Percentiles rank a stretch among this genome's conserved stretches.
Evolutionary conservation across 352 stramenopile species (phyloP).

Genomic region (Pythium volutum): DNA sequence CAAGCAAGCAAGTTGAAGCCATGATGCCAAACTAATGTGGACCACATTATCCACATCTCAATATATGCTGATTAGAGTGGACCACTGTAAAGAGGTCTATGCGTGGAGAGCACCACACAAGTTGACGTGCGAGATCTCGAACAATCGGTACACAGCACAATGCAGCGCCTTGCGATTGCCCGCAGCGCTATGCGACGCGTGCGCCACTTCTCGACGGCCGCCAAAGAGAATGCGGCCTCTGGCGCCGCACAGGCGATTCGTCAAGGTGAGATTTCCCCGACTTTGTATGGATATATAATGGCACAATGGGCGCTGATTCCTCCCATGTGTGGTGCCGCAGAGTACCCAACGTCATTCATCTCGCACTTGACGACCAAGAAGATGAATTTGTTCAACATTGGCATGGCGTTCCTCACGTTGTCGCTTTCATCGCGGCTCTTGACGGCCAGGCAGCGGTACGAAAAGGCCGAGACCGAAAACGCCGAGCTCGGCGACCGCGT

Average conservation of each 20-base stretch:
- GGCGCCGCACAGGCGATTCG: background rate
- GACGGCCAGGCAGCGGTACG: constrained; percentile 63
- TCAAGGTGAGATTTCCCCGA: constrained; percentile 20
- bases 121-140: background rate
- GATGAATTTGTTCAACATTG: constrained; percentile 86
- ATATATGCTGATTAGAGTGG: constrained; percentile 7
- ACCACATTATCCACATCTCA: constrained; percentile 5
- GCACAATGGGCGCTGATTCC: background rate
- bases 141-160: background rate
- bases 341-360: constrained; percentile 82
- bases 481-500: constrained; percentile 48
- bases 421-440: constrained; percentile 85
- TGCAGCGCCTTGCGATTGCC: constrained; percentile 15
- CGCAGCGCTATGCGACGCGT: constrained; percentile 16
- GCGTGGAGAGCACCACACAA: constrained; percentile 10
- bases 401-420: constrained; percentile 76
- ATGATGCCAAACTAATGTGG: constrained; percentile 18
- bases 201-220: constrained; percentile 19
- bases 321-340: constrained; percentile 18
- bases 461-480: constrained; percentile 36
- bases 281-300: background rate
- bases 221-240: background rate
- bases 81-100: constrained; percentile 11
- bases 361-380: constrained; percentile 76
- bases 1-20: constrained; percentile 25